Conservation (phyloP, 176 grass and related monocot species). For the Juncus inflexus region DNA sequence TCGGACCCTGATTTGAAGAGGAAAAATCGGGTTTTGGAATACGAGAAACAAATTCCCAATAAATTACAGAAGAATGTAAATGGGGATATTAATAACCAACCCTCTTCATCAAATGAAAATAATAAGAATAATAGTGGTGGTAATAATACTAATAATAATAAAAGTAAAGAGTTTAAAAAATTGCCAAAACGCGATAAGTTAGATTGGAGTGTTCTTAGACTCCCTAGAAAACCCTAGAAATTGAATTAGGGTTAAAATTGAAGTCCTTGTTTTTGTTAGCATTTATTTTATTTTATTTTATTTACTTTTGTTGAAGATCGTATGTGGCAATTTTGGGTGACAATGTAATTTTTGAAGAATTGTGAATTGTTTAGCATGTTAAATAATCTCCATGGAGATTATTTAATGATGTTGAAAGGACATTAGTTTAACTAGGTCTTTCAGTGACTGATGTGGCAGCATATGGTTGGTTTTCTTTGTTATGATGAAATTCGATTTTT, state of each 20-base stretch:
- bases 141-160: constrained; percentile 35
- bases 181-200: constrained; percentile 50
- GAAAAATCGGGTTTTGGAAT: constrained; percentile 45
- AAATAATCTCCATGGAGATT: too few species aligned
- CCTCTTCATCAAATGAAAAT: constrained; percentile 30
- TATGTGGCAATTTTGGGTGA: too few species aligned
- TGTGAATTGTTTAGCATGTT: too few species aligned
- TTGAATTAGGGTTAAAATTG: background rate
- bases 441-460: too few species aligned
- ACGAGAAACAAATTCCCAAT: constrained; percentile 36
- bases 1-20: constrained; percentile 49
- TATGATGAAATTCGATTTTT: too few species aligned
- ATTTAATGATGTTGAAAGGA: too few species aligned
- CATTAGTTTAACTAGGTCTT: too few species aligned
- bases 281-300: too few species aligned
- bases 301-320: too few species aligned
- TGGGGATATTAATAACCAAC: constrained; percentile 13
- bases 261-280: too few species aligned
- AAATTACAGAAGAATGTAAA: constrained; percentile 34
- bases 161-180: constrained; percentile 37
- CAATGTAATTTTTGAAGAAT: too few species aligned
- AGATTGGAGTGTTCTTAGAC: constrained; percentile 58
- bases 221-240: constrained; percentile 23
- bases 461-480: too few species aligned
- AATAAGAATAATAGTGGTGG: constrained; percentile 33